Evolutionary conservation across 495 filamentous ascomycete genomes (phyloP).

Genomic region (Barbatosphaeria neglecta): DNA sequence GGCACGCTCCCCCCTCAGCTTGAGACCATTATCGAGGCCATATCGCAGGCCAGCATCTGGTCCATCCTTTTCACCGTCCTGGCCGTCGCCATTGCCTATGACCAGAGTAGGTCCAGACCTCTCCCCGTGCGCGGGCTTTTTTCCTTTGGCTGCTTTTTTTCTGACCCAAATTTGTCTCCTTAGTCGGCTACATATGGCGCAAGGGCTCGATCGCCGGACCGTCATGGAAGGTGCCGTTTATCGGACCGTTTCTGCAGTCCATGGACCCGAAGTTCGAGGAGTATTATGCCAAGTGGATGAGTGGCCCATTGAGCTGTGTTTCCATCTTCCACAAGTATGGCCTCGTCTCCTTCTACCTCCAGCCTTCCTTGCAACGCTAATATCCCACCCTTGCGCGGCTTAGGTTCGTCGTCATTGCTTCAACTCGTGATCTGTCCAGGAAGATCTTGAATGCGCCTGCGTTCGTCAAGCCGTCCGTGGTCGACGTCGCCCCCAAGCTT

Average conservation of each 20-base stretch:
- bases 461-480: slow-evolving; percentile 93
- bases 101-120: not conserved
- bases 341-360: not conserved
- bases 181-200: slow-evolving; percentile 69
- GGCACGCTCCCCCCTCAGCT: slow-evolving; percentile 12
- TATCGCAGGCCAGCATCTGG: slow-evolving; percentile 42
- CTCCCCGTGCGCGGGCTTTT: no score
- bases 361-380: not conserved
- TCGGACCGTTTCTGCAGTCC: slow-evolving; percentile 83
- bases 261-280: slow-evolving; percentile 76
- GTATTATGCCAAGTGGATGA: slow-evolving; percentile 83
- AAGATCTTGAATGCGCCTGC: slow-evolving; percentile 93
- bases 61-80: slow-evolving; percentile 17
- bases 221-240: slow-evolving; percentile 73
- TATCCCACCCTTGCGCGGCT: not conserved
- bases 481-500: slow-evolving; percentile 90
- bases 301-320: slow-evolving; percentile 80
- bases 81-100: not conserved
- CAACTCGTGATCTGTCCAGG: slow-evolving; percentile 86
- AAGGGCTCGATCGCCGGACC: slow-evolving; percentile 79
- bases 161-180: no score
- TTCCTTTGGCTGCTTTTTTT: no score
- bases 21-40: slow-evolving; percentile 16
- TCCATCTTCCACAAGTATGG: slow-evolving; percentile 94
- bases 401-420: slow-evolving; percentile 96